These are phyloP conservation scores for Phytophthora capsici DNA, from an alignment of 352 stramenopile species.

Conservation along the genomic window DNA sequence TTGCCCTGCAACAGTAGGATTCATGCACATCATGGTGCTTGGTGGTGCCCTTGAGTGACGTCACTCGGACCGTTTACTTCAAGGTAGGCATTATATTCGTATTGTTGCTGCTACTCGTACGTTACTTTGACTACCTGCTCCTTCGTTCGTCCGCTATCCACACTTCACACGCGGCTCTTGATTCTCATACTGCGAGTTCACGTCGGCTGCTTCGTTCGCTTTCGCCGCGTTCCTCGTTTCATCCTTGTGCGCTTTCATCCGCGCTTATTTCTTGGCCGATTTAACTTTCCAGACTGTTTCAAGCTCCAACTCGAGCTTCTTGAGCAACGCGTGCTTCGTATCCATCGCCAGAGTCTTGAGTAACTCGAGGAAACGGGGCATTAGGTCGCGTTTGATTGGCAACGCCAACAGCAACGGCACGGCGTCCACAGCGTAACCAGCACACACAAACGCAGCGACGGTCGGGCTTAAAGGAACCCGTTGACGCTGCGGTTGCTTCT, in stretches of 20 bases:
- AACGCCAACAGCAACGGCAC: constrained; percentile 31
- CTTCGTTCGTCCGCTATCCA: constrained; percentile 2
- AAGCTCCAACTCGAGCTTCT: constrained; percentile 34
- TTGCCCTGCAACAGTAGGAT: not conserved
- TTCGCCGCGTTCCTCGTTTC: constrained; percentile 24
- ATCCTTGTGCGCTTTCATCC: constrained; percentile 15
- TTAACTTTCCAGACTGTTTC: constrained; percentile 18
- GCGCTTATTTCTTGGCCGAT: constrained; percentile 17
- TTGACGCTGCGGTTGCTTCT: constrained; percentile 8
- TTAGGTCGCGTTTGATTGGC: constrained; percentile 23
- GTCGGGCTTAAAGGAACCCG: constrained; percentile 26
- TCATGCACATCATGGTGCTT: constrained; percentile 3
- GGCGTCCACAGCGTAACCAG: constrained; percentile 29
- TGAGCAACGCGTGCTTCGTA: constrained; percentile 33
- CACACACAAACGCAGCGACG: constrained; percentile 28
- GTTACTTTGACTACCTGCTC: constrained; percentile 31
- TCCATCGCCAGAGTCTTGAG: constrained; percentile 27
- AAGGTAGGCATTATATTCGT: constrained; percentile 34
- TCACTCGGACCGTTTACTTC: constrained; percentile 15
- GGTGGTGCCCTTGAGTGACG: constrained; percentile 21
- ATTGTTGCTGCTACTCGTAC: constrained; percentile 35
- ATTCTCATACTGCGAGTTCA: constrained; percentile 27
- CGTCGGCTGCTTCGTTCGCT: constrained; percentile 35
- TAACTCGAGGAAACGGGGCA: constrained; percentile 31
- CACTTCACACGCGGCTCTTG: constrained; percentile 10